Evolutionary conservation across 2,329 filamentous ascomycete species (phyloP), one percentile per base, ranked within the genome.

Genomic region (Aspergillus quadricinctus): DNA sequence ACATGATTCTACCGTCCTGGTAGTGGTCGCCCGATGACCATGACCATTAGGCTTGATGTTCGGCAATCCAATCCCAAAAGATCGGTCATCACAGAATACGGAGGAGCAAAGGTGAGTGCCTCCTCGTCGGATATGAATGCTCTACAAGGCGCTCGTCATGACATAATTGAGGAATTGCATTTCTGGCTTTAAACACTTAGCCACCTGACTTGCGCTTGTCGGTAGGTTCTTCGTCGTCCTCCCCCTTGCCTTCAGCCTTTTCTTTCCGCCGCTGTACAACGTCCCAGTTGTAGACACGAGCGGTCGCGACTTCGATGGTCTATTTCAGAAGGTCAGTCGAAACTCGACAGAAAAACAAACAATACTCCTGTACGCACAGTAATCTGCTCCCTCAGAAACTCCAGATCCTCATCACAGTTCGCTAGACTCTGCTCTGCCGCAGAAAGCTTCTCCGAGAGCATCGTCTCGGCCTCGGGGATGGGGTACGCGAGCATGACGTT

Each of bases 251-350:
- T 43, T 81, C 77, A 3, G 77, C 80, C 74, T 92, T 94, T 59
- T 96, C 92, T 80, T 96, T 97, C 65, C 94, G 83, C 77, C 95
- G 90, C 79, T 96, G 90, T 46, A 93, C 90, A 4, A 99, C 92
- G 69, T 99, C 94, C 93, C 94, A 97, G 75, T 99, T 99, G 76
- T 99, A 97, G n/a, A 99, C 92, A 62, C 94, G 83, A 23, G 94
- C 94, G 43, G 93, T 92, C 3, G 94, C 94, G 35, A 99, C 94
- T 75, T 99, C 94, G 80, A 99, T 88, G 0, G 92, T 97, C 90
- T 95, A 64, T n/a, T 14, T 1, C 9, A 23, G n/a, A 28, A 11
- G 3, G 14, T 21, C n/a, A 29, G n/a, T 6, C 14, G 8, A 21
- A 29, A 29, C 2, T 31, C 40, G n/a, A 53, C 11, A 49, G 29